Conservation (phyloP, 2,329 filamentous ascomycete genomes). For the Thermoascus crustaceus region DNA sequence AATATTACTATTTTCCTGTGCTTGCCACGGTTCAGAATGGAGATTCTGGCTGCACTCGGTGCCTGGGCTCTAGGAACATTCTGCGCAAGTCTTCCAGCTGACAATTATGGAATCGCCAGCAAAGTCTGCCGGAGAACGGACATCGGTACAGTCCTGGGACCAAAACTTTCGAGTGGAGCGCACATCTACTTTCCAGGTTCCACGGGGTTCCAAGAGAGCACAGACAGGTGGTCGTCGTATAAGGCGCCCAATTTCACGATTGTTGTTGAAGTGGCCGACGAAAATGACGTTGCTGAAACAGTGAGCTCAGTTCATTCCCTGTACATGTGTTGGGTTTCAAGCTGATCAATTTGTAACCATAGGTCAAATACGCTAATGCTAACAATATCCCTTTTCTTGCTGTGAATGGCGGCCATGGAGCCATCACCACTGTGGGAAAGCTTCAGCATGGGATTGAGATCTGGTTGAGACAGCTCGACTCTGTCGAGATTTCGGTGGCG, state of each 20-base stretch:
- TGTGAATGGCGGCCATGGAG: slow-evolving; percentile 46
- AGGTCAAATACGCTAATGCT: slow-evolving; percentile 44
- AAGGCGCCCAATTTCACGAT: slow-evolving; percentile 1
- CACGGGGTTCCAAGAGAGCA: background rate
- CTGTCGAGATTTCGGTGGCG: slow-evolving; percentile 42
- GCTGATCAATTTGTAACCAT: background rate
- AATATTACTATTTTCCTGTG: too few relatives aligned
- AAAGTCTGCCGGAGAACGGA: too few relatives aligned
- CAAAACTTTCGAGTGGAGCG: slow-evolving; percentile 3
- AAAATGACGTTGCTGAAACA: slow-evolving; percentile 6
- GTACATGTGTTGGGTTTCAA: background rate
- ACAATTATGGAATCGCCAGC: too few relatives aligned
- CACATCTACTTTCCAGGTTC: slow-evolving; percentile 1
- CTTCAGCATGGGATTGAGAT: slow-evolving; percentile 47
- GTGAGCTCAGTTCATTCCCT: slow-evolving; percentile 1
- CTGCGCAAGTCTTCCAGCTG: too few relatives aligned
- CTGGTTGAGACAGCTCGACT: slow-evolving; percentile 38
- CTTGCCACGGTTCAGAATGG: too few relatives aligned
- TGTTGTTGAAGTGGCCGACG: slow-evolving; percentile 4
- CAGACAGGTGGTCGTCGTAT: slow-evolving; percentile 3
- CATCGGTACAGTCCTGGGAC: too few relatives aligned
- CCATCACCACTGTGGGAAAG: slow-evolving; percentile 41
- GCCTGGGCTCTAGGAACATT: too few relatives aligned
- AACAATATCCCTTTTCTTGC: slow-evolving; percentile 45
- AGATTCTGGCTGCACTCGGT: too few relatives aligned